A percentile compares a stretch with the other conserved stretches of the same genome.
Conservation (phyloP, 169 alveolate genomes). For the Plasmodium ovale region DNA sequence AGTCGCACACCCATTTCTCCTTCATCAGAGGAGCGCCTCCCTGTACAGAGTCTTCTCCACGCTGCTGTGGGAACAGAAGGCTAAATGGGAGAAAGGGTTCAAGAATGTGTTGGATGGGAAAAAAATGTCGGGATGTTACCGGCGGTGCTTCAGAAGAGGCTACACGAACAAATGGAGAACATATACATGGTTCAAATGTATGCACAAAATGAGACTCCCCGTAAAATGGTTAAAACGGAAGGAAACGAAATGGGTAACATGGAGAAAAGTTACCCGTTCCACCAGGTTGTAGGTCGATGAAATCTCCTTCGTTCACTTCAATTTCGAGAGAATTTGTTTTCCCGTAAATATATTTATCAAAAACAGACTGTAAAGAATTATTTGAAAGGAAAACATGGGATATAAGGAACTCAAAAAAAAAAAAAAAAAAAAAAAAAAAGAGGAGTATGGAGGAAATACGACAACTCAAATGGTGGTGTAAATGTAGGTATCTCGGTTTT, state of each 20-base stretch:
- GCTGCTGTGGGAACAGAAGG: slow-evolving; percentile 57
- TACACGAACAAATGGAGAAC: no score
- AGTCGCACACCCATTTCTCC: not conserved
- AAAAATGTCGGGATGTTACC: no score
- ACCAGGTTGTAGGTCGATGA: slow-evolving; percentile 56
- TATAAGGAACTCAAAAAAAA: no score
- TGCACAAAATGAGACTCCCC: not conserved
- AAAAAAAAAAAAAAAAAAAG: no score
- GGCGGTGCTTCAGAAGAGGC: no score
- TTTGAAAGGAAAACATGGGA: not conserved
- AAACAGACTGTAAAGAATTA: slow-evolving; percentile 37
- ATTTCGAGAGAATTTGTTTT: slow-evolving; percentile 37
- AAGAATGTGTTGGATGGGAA: no score
- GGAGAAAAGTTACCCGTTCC: slow-evolving; percentile 32
- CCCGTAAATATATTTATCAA: slow-evolving; percentile 58
- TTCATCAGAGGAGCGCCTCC: slow-evolving; percentile 26
- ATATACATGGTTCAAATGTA: no score
- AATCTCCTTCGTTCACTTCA: slow-evolving; percentile 45
- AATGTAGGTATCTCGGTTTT: no score
- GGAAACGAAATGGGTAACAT: not conserved
- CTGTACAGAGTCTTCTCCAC: slow-evolving; percentile 60
- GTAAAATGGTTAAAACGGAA: not conserved
- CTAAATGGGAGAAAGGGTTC: slow-evolving; percentile 2
- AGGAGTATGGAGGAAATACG: no score
- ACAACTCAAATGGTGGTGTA: no score